These are phyloP conservation scores for Acanthamoeba sp. DNA, from an alignment of 208 protist species.

Conservation along the genomic window DNA sequence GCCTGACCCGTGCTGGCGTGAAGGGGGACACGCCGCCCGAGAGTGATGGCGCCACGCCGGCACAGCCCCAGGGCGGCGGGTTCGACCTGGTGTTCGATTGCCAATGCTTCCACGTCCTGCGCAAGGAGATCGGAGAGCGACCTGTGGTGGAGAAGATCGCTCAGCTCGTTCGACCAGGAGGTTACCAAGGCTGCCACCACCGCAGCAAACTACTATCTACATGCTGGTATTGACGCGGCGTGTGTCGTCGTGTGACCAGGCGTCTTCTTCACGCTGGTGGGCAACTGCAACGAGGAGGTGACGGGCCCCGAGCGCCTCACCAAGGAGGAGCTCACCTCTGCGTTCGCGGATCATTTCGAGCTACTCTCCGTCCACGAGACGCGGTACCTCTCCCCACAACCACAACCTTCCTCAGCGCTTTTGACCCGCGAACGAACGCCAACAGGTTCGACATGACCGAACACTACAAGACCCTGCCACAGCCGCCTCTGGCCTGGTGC, in stretches of 20 bases:
- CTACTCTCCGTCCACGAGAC: background rate
- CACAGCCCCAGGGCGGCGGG: background rate
- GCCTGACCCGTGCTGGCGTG: too few relatives aligned
- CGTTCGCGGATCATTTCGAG: background rate
- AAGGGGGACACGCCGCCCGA: too few relatives aligned
- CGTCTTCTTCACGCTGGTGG: conserved; percentile 4
- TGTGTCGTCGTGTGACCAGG: background rate
- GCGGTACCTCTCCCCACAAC: too few relatives aligned
- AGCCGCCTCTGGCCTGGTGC: conserved; percentile 25
- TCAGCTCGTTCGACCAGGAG: background rate
- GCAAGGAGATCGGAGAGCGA: background rate
- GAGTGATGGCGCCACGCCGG: too few relatives aligned
- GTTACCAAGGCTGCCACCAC: too few relatives aligned
- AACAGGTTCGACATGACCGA: conserved; percentile 25
- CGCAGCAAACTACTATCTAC: too few relatives aligned
- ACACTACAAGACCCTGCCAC: background rate
- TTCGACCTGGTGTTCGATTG: background rate
- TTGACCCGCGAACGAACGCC: too few relatives aligned
- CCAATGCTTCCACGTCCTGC: conserved; percentile 41
- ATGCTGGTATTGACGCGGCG: too few relatives aligned
- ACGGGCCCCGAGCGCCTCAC: background rate
- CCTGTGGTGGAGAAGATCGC: background rate
- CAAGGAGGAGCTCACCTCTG: background rate
- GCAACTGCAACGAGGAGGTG: conserved; percentile 35
- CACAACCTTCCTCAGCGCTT: too few relatives aligned